Evolutionary conservation across 169 alveolate species (phyloP).

Genomic region (Eimeria necatrix): DNA sequence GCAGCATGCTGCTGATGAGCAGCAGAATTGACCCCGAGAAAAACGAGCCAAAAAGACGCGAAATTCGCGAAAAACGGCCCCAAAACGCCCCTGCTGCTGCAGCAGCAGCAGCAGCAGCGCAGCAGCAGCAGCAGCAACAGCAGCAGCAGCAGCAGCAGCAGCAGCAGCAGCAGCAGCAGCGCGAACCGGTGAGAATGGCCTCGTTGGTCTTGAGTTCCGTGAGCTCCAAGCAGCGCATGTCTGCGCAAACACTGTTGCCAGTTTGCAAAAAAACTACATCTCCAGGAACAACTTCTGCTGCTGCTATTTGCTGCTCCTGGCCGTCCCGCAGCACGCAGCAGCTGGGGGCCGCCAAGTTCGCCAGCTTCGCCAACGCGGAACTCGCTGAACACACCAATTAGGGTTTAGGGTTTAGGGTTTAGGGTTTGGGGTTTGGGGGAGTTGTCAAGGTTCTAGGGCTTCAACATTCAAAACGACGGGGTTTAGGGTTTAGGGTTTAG

Average conservation of each 20-base stretch:
- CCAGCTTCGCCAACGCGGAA: conserved; percentile 94
- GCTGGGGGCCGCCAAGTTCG: conserved; percentile 94
- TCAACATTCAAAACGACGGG: too few species aligned
- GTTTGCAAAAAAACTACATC: conserved; percentile 93
- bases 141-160: not conserved
- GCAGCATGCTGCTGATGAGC: too few species aligned
- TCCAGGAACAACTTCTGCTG: conserved; percentile 96
- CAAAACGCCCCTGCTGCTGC: too few species aligned
- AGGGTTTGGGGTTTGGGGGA: too few species aligned
- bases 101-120: too few species aligned
- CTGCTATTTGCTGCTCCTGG: conserved; percentile 86
- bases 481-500: too few species aligned
- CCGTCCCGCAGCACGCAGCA: conserved; percentile 92
- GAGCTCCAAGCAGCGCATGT: conserved; percentile 93
- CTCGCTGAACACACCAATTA: conserved; percentile 83
- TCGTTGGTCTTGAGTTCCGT: conserved; percentile 95
- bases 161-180: not conserved
- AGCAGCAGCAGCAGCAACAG: not conserved
- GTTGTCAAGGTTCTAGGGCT: too few species aligned
- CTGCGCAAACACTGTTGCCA: conserved; percentile 97
- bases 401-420: too few species aligned
- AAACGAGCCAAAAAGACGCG: too few species aligned
- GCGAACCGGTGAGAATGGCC: conserved; percentile 95
- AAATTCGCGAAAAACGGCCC: too few species aligned
- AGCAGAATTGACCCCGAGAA: too few species aligned